These are phyloP conservation scores for Raphanus hybrid DNA, from an alignment of 441 rosid species.

Conservation along the genomic window DNA sequence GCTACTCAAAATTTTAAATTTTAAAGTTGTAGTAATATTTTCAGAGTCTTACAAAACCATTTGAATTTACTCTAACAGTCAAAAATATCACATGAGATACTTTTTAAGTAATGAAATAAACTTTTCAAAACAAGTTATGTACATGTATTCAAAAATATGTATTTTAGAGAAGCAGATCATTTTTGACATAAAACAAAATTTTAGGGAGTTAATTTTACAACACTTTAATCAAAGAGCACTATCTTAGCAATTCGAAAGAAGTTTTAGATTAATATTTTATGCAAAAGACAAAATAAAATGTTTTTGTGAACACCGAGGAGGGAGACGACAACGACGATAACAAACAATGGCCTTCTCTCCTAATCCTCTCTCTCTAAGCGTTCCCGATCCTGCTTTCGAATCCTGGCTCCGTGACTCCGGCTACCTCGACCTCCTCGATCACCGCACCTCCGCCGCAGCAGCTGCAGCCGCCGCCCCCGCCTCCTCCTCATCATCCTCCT, in stretches of 20 bases:
- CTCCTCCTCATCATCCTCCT: conserved; percentile 1
- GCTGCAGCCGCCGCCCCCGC: conserved; percentile 30
- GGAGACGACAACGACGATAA: not conserved
- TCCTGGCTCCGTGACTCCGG: conserved; percentile 98
- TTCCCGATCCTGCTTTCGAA: conserved; percentile 81
- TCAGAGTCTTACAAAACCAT: not conserved
- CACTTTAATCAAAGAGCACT: not conserved
- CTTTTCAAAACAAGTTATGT: not conserved
- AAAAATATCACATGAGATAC: not conserved
- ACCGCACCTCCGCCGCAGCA: conserved; percentile 44
- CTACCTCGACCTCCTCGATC: conserved; percentile 87
- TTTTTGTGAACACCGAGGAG: conserved; percentile 30
- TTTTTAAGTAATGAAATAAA: not conserved
- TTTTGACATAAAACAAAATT: not conserved
- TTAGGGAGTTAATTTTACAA: not conserved
- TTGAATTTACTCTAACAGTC: not conserved
- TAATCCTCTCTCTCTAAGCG: conserved; percentile 80
- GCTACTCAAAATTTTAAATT: not conserved
- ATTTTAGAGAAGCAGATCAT: not conserved
- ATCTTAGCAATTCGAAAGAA: not conserved
- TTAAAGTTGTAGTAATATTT: not conserved
- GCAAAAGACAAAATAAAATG: not conserved
- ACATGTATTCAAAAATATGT: not conserved
- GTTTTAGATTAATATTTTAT: not conserved
- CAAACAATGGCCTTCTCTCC: conserved; percentile 59